Evolutionary conservation across 495 filamentous ascomycete genomes (phyloP).

Genomic region (Hyaloscypha finlandica): DNA sequence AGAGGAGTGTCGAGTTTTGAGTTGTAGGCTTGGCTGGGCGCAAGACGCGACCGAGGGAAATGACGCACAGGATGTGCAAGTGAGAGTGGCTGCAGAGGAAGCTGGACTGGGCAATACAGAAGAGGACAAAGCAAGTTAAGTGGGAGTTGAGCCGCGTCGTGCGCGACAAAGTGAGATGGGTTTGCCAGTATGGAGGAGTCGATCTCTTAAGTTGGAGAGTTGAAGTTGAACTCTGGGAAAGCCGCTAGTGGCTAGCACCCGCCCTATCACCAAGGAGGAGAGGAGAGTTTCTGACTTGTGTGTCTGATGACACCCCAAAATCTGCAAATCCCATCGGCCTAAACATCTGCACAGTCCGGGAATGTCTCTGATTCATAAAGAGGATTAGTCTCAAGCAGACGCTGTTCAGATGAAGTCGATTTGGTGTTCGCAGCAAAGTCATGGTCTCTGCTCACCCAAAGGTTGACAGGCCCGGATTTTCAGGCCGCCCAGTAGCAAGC

Average conservation of each 20-base stretch:
- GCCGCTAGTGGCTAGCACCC: neutral
- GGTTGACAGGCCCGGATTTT: neutral
- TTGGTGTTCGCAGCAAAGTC: neutral
- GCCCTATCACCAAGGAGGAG: conserved; percentile 3
- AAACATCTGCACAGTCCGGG: neutral
- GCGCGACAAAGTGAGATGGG: conserved; percentile 11
- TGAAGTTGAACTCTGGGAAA: neutral
- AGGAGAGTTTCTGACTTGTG: conserved; percentile 5
- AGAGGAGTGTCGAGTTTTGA: neutral
- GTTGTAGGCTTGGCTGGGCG: neutral
- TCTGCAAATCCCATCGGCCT: neutral
- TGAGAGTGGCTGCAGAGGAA: neutral
- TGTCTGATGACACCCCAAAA: conserved; percentile 22
- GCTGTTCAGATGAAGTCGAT: neutral
- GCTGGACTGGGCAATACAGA: conserved; percentile 7
- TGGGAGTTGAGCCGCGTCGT: conserved; percentile 13
- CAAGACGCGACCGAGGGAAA: conserved; percentile 26
- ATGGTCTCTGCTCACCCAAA: neutral
- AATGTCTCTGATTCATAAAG: neutral
- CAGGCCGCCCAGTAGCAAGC: neutral
- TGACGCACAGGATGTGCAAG: conserved; percentile 15
- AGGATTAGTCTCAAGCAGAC: neutral
- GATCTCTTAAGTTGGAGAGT: neutral
- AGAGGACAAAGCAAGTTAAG: neutral
- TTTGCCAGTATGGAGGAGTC: conserved; percentile 15